Evolutionary conservation across 2,329 filamentous ascomycete genomes (phyloP), one percentile per base, ranked within the genome.

Genomic region (Didymella arachidicola): DNA sequence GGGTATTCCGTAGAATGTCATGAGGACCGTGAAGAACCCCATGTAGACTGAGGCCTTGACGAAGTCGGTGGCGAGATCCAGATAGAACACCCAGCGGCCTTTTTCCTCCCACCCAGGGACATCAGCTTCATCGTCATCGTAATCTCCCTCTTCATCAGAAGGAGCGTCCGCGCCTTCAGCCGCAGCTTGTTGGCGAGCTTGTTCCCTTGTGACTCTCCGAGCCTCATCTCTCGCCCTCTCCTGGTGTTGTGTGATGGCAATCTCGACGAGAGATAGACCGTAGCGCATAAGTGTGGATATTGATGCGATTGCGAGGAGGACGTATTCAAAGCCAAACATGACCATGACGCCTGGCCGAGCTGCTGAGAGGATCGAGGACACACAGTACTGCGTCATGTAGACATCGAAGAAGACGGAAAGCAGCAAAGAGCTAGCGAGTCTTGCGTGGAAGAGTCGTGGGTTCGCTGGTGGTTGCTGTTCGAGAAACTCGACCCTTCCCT

Each of bases 341-440:
- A 99, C 93, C 93, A 98, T 99, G 91, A 99, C 98, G 59, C 96
- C 95, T 0, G 94, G 93, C n/a, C 90, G 85, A 2, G 94, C 92
- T 73, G 96, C 89, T 57, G 91, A 88, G 48, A 97, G 87, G 30
- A 98, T 93, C 0, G 90, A 92, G 27, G 88, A 86, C 61, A 96
- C 83, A 58, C 90, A 89, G 76, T 97, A 97, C 47, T 84, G 84
- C 64, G 97, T 87, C 79, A 99, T 87, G 74, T 85, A 89, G 25
- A 88, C 75, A 72, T 97, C 90, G 79, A 96, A 97, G 16, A 87
- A 67, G 58, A 96, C 84, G 63, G 93, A 94, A 52, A 97, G 78
- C 1, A 90, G 72, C 45, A 99, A 83, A 42, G 93, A 97, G 48
- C 90, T 80, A 62, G 89, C 89, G 19, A 99, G 83, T 45, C 95